Evolutionary conservation across 495 filamentous ascomycete species (phyloP), one percentile per base, ranked within the genome.

Genomic region (Talaromyces adpressus): DNA sequence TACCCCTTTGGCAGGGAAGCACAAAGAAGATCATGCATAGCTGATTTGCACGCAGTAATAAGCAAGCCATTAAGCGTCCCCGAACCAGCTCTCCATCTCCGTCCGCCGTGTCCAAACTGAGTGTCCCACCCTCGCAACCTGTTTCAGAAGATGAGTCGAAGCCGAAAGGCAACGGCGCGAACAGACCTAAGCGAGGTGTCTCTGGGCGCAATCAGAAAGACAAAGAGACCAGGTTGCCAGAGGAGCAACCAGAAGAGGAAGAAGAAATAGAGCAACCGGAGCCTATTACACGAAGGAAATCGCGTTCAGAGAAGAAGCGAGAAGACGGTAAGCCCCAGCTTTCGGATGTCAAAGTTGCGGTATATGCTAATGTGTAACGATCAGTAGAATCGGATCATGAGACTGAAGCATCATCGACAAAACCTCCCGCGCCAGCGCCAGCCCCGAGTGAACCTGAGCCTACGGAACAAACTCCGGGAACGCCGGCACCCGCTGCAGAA

Each of bases 1-100:
- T 61, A 20, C 11, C 52, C 4, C 27, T 63, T 27, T 18, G 30
- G 56, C 20, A 20, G 32, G 27, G 60, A 56, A 14, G 9, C 34
- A 6, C 3, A 2, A 9, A 32, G 59, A 67, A 52, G 68, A 73
- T 69, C 62, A 63, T 62, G 62, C 73, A 64, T 41, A 32, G 18
- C 52, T 53, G 12, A 65, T 41, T 41, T 36, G 18, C 23, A 49
- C 52, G 32, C 67, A 87, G 84, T 25, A 75, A 75, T 59, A 85
- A 83, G 66, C 78, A 84, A 68, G 76, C 79, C 23, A 66, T 77
- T n/a, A 87, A 87, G 69, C 81, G 91, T 63, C 91, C 88, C 68
- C 84, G 91, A 57, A 94, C 91, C 22, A 81, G 79, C 64, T 95
- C 92, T 20, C 84, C 85, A 23, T 91, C 89, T 18, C 84, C 84